phyloP scores from a whole-genome alignment of 805 yeast species.

The Yarrowia osloensis region DNA sequence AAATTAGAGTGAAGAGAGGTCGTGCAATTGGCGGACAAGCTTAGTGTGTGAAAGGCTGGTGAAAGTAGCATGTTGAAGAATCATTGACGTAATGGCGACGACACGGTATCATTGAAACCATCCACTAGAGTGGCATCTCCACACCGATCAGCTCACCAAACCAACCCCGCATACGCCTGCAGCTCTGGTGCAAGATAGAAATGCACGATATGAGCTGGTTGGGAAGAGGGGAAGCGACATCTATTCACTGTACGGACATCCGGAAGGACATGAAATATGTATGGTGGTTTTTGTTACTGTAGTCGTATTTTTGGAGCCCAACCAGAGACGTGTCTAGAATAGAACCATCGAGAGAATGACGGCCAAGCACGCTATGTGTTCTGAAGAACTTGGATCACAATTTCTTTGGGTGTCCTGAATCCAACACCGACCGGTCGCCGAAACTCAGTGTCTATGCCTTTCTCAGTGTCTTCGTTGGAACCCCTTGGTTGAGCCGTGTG shows the following conservation, averaged over 20 bases:
- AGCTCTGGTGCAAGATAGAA: background rate
- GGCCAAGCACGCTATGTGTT: too few relatives aligned
- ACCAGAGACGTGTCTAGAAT: background rate
- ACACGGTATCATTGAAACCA: too few relatives aligned
- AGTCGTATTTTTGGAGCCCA: background rate
- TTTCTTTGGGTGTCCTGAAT: too few relatives aligned
- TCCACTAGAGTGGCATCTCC: too few relatives aligned
- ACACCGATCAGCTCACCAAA: too few relatives aligned
- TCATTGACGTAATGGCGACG: too few relatives aligned
- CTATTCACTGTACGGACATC: slow-evolving; percentile 7
- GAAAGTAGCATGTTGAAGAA: too few relatives aligned
- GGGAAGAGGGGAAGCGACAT: slow-evolving; percentile 7
- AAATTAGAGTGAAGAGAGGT: too few relatives aligned
- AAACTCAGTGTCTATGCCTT: slow-evolving; percentile 1
- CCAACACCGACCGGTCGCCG: background rate
- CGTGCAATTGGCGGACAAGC: too few relatives aligned
- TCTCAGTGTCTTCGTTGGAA: background rate
- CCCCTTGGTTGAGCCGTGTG: background rate
- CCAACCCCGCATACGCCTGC: background rate
- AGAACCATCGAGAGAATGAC: background rate
- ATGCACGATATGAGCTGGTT: background rate
- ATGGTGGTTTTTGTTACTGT: background rate
- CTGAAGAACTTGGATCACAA: too few relatives aligned
- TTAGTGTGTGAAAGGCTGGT: too few relatives aligned
- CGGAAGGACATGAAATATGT: slow-evolving; percentile 11